phyloP scores from a whole-genome alignment of 192 early-diverging fungal species.

The Mortierella claussenii region DNA sequence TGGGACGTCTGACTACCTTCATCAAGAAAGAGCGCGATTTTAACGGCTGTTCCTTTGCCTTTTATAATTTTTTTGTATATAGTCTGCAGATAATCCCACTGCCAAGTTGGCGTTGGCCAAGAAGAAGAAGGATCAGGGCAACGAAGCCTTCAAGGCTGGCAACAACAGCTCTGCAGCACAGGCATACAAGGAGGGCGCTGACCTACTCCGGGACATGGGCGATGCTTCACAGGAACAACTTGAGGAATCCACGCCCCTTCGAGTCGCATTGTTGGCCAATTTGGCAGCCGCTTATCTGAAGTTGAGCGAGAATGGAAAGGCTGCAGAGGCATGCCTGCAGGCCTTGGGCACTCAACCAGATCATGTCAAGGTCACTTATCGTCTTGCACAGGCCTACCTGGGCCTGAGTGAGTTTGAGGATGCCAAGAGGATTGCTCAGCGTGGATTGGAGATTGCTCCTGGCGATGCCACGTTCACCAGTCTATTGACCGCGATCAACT shows the following conservation, averaged over 20 bases:
- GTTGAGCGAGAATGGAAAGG: conserved; percentile 45
- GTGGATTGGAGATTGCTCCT: conserved; percentile 43
- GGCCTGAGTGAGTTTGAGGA: conserved; percentile 54
- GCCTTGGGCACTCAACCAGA: conserved; percentile 39
- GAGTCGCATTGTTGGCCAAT: conserved; percentile 47
- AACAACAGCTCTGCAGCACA: conserved; percentile 29
- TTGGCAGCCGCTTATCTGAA: conserved; percentile 49
- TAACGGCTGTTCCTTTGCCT: too few relatives aligned
- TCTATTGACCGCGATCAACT: conserved; percentile 28
- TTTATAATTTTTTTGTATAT: not conserved
- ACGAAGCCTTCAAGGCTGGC: conserved; percentile 45
- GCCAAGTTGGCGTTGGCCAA: conserved; percentile 41
- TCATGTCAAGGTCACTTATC: conserved; percentile 56
- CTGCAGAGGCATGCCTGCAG: conserved; percentile 31
- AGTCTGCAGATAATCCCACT: conserved; percentile 43
- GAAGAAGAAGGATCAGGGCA: conserved; percentile 57
- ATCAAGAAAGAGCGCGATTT: too few relatives aligned
- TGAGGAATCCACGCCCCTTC: conserved; percentile 7
- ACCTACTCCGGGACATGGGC: conserved; percentile 32
- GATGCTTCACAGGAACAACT: conserved; percentile 31
- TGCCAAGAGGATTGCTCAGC: conserved; percentile 39
- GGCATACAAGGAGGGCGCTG: conserved; percentile 51
- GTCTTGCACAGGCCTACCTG: conserved; percentile 56
- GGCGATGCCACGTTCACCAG: conserved; percentile 46
- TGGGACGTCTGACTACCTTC: not conserved